Base-by-base conservation (phyloP, 352 stramenopile species). In the Phytophthora niederhauseri region DNA sequence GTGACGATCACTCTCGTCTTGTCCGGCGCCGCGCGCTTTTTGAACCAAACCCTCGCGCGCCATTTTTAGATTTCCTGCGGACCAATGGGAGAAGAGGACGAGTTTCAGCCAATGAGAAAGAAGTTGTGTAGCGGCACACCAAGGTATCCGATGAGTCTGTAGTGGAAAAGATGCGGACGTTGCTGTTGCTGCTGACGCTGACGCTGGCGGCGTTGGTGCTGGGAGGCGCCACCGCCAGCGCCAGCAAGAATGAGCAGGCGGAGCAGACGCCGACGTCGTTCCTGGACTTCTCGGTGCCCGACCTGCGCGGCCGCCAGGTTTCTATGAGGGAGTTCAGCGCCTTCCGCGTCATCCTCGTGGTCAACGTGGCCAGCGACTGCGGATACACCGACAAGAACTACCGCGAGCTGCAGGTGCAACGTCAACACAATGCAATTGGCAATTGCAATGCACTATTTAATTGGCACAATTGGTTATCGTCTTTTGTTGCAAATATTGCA, bases 351-450 rank as follows among this genome's bases (percentile, higher is more conserved):
- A 90, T 95, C 55, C 70, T 95, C 19, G 76, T 95, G 31, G 88
- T 95, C 24, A 95, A 95, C 63, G 86, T 95, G 58, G 88, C 88
- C 24, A 95, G 88, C 61, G 78, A 71, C 5, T 94, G 85, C 56
- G 87, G 87, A 8, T 94, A 92, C 78, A 93, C 87, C 26, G 82
- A 95, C 73, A 75, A 83, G 66, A 95, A 95, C 70, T 95, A 94
- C 66, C 75, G 72, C 45, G 87, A 92, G 70, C 71, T 94, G 26
- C 81, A 90, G 84, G 81, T 84, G 48, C 59, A 26, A 41, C 31
- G 31, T 9, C 34, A 41, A 41, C 11, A 11, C 14, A 31, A 31
- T 31, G 28, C 28, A 31, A 9, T 31, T 5, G 34, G 34, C 11
- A 15, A 11, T 31, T 31, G 28, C 28, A 31, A 31, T 31, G 12